Conservation (phyloP, 495 filamentous ascomycete genomes). For the Podospora didyma region DNA sequence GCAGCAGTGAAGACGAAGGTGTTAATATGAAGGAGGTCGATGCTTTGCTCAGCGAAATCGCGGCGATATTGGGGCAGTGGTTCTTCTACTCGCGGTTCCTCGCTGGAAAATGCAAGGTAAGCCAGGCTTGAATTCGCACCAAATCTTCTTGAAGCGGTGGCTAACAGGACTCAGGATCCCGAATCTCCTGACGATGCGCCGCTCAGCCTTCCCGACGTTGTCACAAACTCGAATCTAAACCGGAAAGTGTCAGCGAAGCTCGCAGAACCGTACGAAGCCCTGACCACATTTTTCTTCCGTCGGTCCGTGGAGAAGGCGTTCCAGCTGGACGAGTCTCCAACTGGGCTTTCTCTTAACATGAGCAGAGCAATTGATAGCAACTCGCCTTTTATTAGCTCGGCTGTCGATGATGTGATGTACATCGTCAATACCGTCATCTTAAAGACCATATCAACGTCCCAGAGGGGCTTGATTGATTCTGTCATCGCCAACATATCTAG, state of each 20-base stretch:
- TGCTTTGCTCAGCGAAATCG: constrained; percentile 76
- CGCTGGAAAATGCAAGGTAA: constrained; percentile 74
- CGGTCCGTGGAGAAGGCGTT: constrained; percentile 96
- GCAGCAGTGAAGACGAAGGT: constrained; percentile 75
- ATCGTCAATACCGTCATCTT: constrained; percentile 90
- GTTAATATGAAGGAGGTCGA: constrained; percentile 96
- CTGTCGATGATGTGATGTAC: constrained; percentile 99
- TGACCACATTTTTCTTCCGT: constrained; percentile 95
- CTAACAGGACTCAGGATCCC: constrained; percentile 35
- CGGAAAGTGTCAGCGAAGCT: constrained; percentile 73
- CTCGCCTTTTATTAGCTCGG: constrained; percentile 87
- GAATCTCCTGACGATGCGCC: constrained; percentile 39
- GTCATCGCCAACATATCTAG: constrained; percentile 78
- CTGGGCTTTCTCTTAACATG: constrained; percentile 69
- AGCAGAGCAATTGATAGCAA: constrained; percentile 63
- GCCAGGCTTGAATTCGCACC: constrained; percentile 20
- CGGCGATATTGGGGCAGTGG: constrained; percentile 89
- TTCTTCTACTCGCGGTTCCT: constrained; percentile 88
- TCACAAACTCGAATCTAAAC: constrained; percentile 68
- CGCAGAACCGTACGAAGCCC: constrained; percentile 71
- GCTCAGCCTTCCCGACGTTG: constrained; percentile 60
- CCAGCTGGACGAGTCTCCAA: constrained; percentile 92
- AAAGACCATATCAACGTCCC: constrained; percentile 79
- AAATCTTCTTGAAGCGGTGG: constrained; percentile 12
- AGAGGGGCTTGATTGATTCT: constrained; percentile 65